Percentiles rank a stretch among this genome's conserved stretches.
Evolutionary conservation across 192 early-diverging fungal genomes (phyloP).

Genomic region (Entomortierella chlamydospora): DNA sequence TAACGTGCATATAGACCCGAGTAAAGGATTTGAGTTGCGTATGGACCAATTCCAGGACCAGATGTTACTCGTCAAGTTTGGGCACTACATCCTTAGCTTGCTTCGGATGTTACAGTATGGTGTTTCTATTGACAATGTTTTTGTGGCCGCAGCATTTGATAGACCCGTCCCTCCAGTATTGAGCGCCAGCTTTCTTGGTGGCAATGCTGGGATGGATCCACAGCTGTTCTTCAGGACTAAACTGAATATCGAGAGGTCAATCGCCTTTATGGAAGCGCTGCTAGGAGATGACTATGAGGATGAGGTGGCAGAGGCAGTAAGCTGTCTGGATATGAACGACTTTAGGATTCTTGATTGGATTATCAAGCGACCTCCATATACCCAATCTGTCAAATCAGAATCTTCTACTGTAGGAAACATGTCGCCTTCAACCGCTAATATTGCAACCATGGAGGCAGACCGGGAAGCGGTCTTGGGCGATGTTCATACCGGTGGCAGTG

Average conservation of each 20-base stretch:
- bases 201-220: conserved; percentile 15
- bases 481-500: conserved; percentile 24
- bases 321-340: conserved; percentile 26
- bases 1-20: conserved; percentile 26
- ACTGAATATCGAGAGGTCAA: conserved; percentile 35
- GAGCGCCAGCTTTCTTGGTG: conserved; percentile 5
- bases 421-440: neutral
- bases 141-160: conserved; percentile 42
- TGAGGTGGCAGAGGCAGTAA: conserved; percentile 13
- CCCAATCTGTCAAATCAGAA: neutral
- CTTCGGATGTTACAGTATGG: conserved; percentile 45
- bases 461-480: neutral
- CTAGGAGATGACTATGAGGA: conserved; percentile 41
- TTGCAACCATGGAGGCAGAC: neutral
- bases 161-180: conserved; percentile 19
- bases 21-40: conserved; percentile 33
- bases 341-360: conserved; percentile 34
- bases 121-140: conserved; percentile 23
- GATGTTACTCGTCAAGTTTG: conserved; percentile 31
- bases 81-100: conserved; percentile 39
- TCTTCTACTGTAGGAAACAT: neutral
- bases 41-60: conserved; percentile 43
- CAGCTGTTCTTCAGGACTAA: conserved; percentile 27
- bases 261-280: conserved; percentile 40
- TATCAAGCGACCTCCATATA: conserved; percentile 32